These are phyloP conservation scores for Cordyceps farinosa DNA, from an alignment of 2,329 filamentous ascomycete genomes.

Conservation along the genomic window DNA sequence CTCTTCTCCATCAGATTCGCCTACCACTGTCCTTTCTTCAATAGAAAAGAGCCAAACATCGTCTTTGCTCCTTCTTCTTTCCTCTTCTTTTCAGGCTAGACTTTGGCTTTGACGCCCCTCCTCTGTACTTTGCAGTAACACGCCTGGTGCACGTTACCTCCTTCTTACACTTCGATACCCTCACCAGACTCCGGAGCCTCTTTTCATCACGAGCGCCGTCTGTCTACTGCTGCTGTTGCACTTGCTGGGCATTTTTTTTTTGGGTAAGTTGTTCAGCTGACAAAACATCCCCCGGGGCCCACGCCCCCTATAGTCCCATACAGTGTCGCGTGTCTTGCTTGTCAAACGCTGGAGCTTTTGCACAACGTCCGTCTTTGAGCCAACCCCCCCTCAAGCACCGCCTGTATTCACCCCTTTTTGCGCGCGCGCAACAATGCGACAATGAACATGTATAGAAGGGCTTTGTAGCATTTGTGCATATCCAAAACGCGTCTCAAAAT, in stretches of 20 bases:
- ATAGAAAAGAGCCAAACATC: conserved; percentile 1
- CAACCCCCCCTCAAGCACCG: not conserved
- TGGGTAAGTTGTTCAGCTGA: not conserved
- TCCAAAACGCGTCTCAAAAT: not conserved
- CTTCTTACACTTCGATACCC: conserved; percentile 1
- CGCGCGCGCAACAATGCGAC: not conserved
- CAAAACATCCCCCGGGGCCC: not conserved
- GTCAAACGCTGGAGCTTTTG: conserved; percentile 6
- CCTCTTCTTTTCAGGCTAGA: conserved; percentile 32
- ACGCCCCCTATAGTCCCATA: not conserved
- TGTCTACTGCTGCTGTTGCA: not conserved
- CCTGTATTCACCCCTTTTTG: not conserved
- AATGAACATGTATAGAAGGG: not conserved
- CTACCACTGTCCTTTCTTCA: conserved; percentile 16
- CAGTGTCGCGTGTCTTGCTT: not conserved
- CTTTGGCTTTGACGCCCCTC: conserved; percentile 31
- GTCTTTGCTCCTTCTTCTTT: conserved; percentile 18
- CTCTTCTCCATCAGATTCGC: conserved; percentile 16
- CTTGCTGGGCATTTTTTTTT: not conserved
- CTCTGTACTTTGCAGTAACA: conserved; percentile 25
- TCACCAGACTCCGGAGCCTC: no score
- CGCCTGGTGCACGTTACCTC: conserved; percentile 25
- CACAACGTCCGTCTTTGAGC: not conserved
- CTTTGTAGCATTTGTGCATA: not conserved
- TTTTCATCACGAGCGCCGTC: not conserved